phyloP scores from a whole-genome alignment of 2,329 filamentous ascomycete species.

The Zasmidium cellare region DNA sequence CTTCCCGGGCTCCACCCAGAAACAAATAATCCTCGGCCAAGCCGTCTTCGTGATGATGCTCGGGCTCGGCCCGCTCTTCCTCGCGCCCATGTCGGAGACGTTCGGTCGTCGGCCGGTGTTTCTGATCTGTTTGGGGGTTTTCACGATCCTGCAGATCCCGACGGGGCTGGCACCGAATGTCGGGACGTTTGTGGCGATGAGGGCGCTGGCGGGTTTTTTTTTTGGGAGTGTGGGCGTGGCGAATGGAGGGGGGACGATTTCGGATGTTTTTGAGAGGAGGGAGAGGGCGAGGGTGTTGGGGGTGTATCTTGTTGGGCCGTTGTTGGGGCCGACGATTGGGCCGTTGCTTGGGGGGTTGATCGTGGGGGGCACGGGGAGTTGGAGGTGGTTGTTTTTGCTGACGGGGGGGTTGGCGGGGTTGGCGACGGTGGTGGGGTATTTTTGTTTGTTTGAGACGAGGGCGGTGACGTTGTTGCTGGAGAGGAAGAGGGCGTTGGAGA shows the following conservation, averaged over 20 bases:
- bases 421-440: slow-evolving; percentile 42
- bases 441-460: slow-evolving; percentile 45
- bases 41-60: slow-evolving; percentile 52
- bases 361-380: slow-evolving; percentile 43
- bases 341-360: slow-evolving; percentile 44
- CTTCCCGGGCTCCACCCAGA: slow-evolving; percentile 11
- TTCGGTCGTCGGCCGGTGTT: slow-evolving; percentile 48
- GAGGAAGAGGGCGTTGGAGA: slow-evolving; percentile 36
- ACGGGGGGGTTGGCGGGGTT: slow-evolving; percentile 40
- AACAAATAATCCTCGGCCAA: slow-evolving; percentile 47
- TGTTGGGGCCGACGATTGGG: slow-evolving; percentile 41
- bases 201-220: slow-evolving; percentile 49
- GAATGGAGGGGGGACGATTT: slow-evolving; percentile 52
- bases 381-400: slow-evolving; percentile 50
- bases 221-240: slow-evolving; percentile 52
- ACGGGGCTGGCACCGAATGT: slow-evolving; percentile 49
- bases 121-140: slow-evolving; percentile 44
- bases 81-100: slow-evolving; percentile 49
- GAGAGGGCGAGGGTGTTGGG: slow-evolving; percentile 48
- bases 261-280: slow-evolving; percentile 49
- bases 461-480: slow-evolving; percentile 39
- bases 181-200: slow-evolving; percentile 41
- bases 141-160: slow-evolving; percentile 47
- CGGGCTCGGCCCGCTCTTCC: slow-evolving; percentile 47
- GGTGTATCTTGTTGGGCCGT: slow-evolving; percentile 43